Percentiles rank a stretch among this genome's conserved stretches.
These are phyloP conservation scores for Tolypocladium album DNA, from an alignment of 2,329 filamentous ascomycete species.

Conservation along the genomic window DNA sequence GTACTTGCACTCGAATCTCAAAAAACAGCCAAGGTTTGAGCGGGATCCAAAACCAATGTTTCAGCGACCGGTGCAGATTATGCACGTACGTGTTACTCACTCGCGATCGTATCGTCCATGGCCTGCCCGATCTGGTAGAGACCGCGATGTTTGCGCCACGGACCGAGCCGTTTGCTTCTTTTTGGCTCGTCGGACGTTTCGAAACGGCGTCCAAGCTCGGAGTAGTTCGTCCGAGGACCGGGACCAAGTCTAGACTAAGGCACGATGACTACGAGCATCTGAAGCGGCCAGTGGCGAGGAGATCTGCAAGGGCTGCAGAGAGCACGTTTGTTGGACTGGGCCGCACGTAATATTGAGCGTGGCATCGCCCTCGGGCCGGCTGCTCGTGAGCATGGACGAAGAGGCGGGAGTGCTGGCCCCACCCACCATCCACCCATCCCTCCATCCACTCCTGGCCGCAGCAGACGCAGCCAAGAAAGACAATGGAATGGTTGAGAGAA, in stretches of 20 bases:
- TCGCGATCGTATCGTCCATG: background rate
- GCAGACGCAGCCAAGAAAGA: background rate
- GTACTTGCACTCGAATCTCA: background rate
- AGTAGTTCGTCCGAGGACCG: background rate
- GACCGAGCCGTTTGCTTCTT: background rate
- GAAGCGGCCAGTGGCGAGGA: background rate
- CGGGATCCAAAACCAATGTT: background rate
- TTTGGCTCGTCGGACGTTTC: background rate
- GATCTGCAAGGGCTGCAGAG: background rate
- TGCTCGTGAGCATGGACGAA: background rate
- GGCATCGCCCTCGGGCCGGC: background rate
- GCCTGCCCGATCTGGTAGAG: background rate
- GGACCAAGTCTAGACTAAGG: background rate
- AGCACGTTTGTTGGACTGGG: background rate
- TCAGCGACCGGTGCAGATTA: background rate
- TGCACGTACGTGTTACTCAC: background rate
- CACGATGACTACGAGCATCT: background rate
- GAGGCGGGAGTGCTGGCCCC: background rate
- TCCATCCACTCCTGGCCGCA: background rate
- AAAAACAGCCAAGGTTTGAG: background rate
- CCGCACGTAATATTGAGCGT: background rate
- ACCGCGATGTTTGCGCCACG: background rate
- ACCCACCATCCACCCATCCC: background rate
- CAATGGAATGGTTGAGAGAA: background rate
- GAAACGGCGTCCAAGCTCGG: background rate